These are phyloP conservation scores for Plectosphaerella sp. DNA, from an alignment of 2,329 filamentous ascomycete species.

Conservation along the genomic window DNA sequence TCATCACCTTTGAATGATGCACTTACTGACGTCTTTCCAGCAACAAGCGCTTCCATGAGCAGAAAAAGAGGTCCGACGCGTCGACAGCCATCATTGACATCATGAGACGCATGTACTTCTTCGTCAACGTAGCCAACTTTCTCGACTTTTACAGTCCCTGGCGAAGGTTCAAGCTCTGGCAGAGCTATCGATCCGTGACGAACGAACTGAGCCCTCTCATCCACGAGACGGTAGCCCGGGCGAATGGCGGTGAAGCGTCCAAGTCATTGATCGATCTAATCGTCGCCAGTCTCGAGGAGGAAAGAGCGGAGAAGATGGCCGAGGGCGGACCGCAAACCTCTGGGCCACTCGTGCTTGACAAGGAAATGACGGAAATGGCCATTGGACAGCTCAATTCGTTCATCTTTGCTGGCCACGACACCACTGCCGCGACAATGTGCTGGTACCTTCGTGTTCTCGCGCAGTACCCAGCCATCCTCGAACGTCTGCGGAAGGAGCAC, in stretches of 20 bases:
- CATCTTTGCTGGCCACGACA: constrained; percentile 28
- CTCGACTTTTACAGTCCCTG: too few species aligned
- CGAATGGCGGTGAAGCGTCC: too few species aligned
- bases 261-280: neutral
- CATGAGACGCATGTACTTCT: constrained; percentile 26
- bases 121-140: constrained; percentile 8
- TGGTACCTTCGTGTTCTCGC: constrained; percentile 22
- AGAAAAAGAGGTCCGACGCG: constrained; percentile 14
- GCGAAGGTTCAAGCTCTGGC: too few species aligned
- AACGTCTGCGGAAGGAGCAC: constrained; percentile 36
- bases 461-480: constrained; percentile 22
- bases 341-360: too few species aligned
- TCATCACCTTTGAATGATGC: too few species aligned
- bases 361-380: neutral
- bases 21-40: constrained; percentile 15
- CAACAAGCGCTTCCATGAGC: constrained; percentile 23
- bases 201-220: too few species aligned
- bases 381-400: too few species aligned
- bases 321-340: too few species aligned
- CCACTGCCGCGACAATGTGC: constrained; percentile 26
- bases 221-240: too few species aligned
- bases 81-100: constrained; percentile 23
- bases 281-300: neutral
- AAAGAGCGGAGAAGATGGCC: neutral
- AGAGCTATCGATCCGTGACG: too few species aligned